Conservation (phyloP, 2,329 filamentous ascomycete genomes). For the Pestalotiopsis sp. region DNA sequence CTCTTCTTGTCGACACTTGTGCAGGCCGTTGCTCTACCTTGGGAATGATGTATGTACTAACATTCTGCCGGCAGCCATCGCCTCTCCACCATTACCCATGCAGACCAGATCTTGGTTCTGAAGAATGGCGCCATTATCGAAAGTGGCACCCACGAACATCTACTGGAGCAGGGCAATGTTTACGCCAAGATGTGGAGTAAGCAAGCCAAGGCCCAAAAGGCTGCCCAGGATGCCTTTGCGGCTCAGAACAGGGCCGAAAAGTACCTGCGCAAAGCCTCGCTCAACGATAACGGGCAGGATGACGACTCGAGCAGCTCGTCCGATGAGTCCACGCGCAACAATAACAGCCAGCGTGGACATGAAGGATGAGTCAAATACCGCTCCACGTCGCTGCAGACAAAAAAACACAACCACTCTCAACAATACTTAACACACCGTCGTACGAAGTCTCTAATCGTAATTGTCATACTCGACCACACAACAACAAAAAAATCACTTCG, state of each 20-base stretch:
- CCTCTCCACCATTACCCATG: constrained; percentile 82
- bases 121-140: constrained; percentile 78
- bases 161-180: constrained; percentile 68
- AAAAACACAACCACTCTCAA: not conserved
- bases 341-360: not conserved
- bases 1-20: not conserved
- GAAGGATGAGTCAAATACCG: not conserved
- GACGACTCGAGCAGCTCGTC: constrained; percentile 35
- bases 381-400: not conserved
- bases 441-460: constrained; percentile 12
- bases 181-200: constrained; percentile 90
- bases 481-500: not conserved
- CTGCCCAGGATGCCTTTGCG: constrained; percentile 59
- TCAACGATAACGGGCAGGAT: constrained; percentile 28
- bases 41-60: constrained; percentile 20
- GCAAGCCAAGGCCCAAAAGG: constrained; percentile 78
- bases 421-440: not conserved
- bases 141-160: constrained; percentile 76
- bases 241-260: constrained; percentile 44
- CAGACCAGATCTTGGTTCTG: constrained; percentile 82
- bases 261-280: constrained; percentile 51
- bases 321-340: constrained; percentile 12
- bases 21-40: constrained; percentile 12
- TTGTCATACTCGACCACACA: not conserved
- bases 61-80: constrained; percentile 59